Evolutionary conservation across 768 basidiomycete species (phyloP).

Genomic region (Pisolithus marmoratus): DNA sequence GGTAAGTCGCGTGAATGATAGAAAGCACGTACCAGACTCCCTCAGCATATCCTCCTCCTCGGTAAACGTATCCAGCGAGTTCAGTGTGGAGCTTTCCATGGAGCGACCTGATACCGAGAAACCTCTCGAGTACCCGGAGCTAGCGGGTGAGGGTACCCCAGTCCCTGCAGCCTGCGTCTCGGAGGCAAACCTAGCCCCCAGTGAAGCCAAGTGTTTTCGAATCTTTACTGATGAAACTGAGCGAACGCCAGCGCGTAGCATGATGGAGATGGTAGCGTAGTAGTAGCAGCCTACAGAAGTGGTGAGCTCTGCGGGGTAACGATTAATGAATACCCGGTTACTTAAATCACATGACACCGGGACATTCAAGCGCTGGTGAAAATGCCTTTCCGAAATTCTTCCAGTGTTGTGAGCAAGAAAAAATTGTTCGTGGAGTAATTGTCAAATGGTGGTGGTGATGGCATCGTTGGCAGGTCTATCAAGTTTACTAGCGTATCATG

Average conservation of each 20-base stretch:
- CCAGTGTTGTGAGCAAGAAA: too few relatives aligned
- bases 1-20: neutral
- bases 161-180: too few relatives aligned
- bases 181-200: constrained; percentile 14
- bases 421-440: too few relatives aligned
- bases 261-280: constrained; percentile 2
- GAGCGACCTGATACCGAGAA: constrained; percentile 23
- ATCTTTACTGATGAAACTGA: constrained; percentile 8
- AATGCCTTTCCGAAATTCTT: too few relatives aligned
- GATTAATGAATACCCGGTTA: too few relatives aligned
- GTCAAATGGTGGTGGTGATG: too few relatives aligned
- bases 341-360: too few relatives aligned
- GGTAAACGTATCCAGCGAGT: constrained; percentile 77
- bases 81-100: constrained; percentile 30
- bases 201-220: neutral
- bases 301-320: neutral
- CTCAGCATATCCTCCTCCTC: constrained; percentile 94
- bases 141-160: neutral
- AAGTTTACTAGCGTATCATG: too few relatives aligned
- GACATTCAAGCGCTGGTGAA: too few relatives aligned
- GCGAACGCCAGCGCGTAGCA: constrained; percentile 21
- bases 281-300: too few relatives aligned
- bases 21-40: constrained; percentile 64
- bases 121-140: constrained; percentile 6
- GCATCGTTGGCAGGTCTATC: too few relatives aligned